phyloP scores from a whole-genome alignment of 2,329 filamentous ascomycete species.

The Colletotrichum kahawae region DNA sequence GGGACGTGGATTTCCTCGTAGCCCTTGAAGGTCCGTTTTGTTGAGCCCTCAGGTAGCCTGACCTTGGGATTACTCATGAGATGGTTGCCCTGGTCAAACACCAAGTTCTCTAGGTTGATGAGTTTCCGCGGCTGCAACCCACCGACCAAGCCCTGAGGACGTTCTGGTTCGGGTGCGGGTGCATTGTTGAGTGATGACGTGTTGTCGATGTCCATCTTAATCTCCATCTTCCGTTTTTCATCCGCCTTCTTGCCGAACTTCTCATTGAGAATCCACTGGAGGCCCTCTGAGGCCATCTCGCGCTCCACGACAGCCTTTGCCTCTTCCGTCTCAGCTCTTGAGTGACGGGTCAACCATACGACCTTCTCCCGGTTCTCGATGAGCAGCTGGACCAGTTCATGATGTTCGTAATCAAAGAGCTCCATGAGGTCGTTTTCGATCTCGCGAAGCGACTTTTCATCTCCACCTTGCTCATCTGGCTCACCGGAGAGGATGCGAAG shows the following conservation, averaged over 20 bases:
- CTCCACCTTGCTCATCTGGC: conserved; percentile 71
- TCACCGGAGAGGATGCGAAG: conserved; percentile 82
- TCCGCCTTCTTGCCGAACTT: conserved; percentile 74
- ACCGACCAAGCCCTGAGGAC: conserved; percentile 73
- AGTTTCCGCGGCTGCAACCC: conserved; percentile 85
- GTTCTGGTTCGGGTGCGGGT: conserved; percentile 52
- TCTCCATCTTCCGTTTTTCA: conserved; percentile 73
- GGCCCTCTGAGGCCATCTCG: conserved; percentile 89
- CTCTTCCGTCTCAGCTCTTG: conserved; percentile 79
- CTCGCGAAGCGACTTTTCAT: conserved; percentile 86
- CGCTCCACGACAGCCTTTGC: conserved; percentile 80
- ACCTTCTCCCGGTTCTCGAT: conserved; percentile 93
- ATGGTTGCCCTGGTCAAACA: conserved; percentile 98
- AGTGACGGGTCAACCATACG: conserved; percentile 91
- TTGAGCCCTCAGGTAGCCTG: conserved; percentile 90
- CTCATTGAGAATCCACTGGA: conserved; percentile 87
- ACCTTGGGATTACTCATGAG: conserved; percentile 99
- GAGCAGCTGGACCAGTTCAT: conserved; percentile 88
- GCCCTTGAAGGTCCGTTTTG: conserved; percentile 94
- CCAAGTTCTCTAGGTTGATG: conserved; percentile 93
- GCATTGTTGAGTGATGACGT: conserved; percentile 62
- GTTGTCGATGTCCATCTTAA: conserved; percentile 94
- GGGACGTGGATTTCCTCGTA: conserved; percentile 99
- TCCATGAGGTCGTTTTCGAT: conserved; percentile 99
- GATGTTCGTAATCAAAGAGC: conserved; percentile 95